Percentiles rank a stretch among this genome's conserved stretches.
Conservation (phyloP, 1,284 basidiomycete species). For the Ganoderma meredithae region DNA sequence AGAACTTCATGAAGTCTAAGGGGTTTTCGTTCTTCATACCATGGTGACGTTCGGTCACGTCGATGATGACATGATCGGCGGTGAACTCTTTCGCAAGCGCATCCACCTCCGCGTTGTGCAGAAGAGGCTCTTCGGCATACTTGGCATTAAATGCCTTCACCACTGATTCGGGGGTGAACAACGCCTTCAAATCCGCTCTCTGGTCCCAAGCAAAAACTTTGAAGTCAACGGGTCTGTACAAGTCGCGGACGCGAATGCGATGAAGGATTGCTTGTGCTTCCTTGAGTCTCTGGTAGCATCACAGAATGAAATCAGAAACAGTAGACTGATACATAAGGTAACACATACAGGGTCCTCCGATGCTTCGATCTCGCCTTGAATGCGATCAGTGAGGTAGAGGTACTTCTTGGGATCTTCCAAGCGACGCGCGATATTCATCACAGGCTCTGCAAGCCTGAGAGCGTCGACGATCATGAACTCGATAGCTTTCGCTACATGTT, state of each 20-base stretch:
- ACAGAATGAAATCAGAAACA: background rate
- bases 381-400: constrained; percentile 70
- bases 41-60: constrained; percentile 69
- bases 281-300: constrained; percentile 58
- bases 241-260: constrained; percentile 64
- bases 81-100: constrained; percentile 40
- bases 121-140: constrained; percentile 3
- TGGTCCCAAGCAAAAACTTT: constrained; percentile 63
- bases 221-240: constrained; percentile 76
- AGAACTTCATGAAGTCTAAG: constrained; percentile 72
- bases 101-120: background rate
- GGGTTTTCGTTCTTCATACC: constrained; percentile 79
- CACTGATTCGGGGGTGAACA: constrained; percentile 58
- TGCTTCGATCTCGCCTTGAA: constrained; percentile 65
- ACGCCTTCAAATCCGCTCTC: constrained; percentile 20
- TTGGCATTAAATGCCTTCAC: constrained; percentile 54
- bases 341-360: constrained; percentile 54
- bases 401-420: constrained; percentile 67
- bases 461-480: constrained; percentile 84
- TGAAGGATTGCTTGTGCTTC: constrained; percentile 63
- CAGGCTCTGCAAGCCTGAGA: constrained; percentile 67
- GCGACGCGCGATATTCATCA: constrained; percentile 62
- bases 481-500: constrained; percentile 66
- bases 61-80: constrained; percentile 66
- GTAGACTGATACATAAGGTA: background rate